Evolutionary conservation across 2,329 filamentous ascomycete species (phyloP), one percentile per base, ranked within the genome.

Genomic region (Capronia epimyces): DNA sequence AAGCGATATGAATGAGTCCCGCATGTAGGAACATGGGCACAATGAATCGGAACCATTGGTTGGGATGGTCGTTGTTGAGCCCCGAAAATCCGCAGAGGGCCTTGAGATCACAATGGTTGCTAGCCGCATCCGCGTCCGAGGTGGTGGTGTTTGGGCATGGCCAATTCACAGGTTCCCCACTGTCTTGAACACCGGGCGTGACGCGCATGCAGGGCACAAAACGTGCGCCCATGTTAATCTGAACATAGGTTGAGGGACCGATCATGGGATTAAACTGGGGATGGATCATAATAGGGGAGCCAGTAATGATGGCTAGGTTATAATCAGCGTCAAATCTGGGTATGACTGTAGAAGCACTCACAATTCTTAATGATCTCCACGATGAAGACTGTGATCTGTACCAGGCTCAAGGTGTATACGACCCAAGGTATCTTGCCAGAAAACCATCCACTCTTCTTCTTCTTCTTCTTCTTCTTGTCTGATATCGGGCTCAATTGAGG

Each of bases 41-140:
- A 64, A 98, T 96, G 73, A 98, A 97, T 54, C 93, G 86, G 71
- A 81, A 98, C 93, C 93, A 98, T 68, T 98, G 93, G 65, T 97
- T 83, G 0, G 93, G 93, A 2, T 74, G 64, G 7, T 87, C 86
- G 57, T 89, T 80, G 0, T 82, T 83, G 4, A 89, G 83, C 53
- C 85, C 85, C 50, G 77, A 77, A 63, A 96, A 93, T 22, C 90
- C 90, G 67, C 93, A 98, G 13, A 95, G 77, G 13, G 91, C 73
- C 8, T 82, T 84, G 8, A 98, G 78, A 0, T 81, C 76, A 69
- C 93, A 98, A n/a, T 71, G 62, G 52, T 77, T 76, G 31, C 69
- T 70, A 9, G 70, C 53, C 43, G 71, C 66, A 9, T 71, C 69
- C 10, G 76, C 64, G 44, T 78, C 75, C 18, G 71, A 73, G 1